Percentiles rank a stretch among this genome's conserved stretches.
Evolutionary conservation across 495 filamentous ascomycete species (phyloP).

Genomic region (Lepidopterella palustris): DNA sequence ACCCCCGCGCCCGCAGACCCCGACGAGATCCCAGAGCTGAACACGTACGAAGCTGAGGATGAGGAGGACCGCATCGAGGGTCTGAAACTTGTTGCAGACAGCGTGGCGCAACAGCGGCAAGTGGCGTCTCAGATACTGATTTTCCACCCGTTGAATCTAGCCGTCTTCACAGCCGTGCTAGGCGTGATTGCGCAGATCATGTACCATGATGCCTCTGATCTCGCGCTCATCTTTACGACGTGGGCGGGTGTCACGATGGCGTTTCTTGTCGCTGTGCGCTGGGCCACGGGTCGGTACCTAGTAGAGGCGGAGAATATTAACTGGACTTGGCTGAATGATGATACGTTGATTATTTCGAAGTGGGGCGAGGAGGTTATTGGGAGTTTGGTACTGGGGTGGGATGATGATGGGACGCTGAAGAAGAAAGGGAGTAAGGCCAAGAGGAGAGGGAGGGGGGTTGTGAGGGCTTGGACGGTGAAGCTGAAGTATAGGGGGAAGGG

Average conservation of each 20-base stretch:
- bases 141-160: conserved; percentile 44
- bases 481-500: conserved; percentile 59
- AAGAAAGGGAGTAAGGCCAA: conserved; percentile 37
- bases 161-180: conserved; percentile 36
- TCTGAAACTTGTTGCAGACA: conserved; percentile 61
- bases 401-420: conserved; percentile 41
- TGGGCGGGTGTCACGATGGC: conserved; percentile 44
- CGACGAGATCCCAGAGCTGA: conserved; percentile 26
- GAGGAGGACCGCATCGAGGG: conserved; percentile 59
- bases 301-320: conserved; percentile 47
- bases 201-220: conserved; percentile 28
- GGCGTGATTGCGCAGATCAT: conserved; percentile 36
- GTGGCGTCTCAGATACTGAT: conserved; percentile 47
- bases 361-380: conserved; percentile 56
- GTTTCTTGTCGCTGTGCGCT: conserved; percentile 38
- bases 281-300: conserved; percentile 44
- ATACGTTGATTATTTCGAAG: conserved; percentile 47
- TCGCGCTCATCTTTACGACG: conserved; percentile 39
- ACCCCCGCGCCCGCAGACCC: conserved; percentile 1
- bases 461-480: conserved; percentile 71
- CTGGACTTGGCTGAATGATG: conserved; percentile 43
- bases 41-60: conserved; percentile 30
- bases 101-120: conserved; percentile 59
- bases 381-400: conserved; percentile 44
- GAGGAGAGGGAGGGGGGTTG: conserved; percentile 38